Conservation (phyloP, 108 stramenopile species). For the Stephanodiscus minutulus region DNA sequence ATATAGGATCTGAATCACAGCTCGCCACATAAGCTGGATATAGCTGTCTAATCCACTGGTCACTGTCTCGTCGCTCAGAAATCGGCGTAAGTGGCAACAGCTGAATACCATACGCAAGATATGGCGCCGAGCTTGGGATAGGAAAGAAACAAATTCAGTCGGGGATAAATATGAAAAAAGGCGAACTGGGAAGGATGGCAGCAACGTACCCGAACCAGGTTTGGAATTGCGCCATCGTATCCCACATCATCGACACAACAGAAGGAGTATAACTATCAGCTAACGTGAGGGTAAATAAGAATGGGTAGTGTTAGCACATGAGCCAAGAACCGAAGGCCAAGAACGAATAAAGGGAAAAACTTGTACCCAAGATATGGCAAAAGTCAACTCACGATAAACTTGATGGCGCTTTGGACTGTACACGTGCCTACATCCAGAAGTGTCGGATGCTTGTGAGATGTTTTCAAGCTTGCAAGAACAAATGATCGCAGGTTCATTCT, state of each 20-base stretch:
- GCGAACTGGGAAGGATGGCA: constrained; percentile 2
- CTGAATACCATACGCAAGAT: constrained; percentile 82
- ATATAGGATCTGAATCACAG: constrained; percentile 59
- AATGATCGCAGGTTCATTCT: not conserved
- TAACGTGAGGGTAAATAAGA: constrained; percentile 12
- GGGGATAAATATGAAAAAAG: constrained; percentile 53
- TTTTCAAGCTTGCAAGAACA: not conserved
- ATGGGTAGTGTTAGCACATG: constrained; percentile 5
- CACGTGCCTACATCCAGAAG: constrained; percentile 11
- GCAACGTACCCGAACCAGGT: constrained; percentile 66
- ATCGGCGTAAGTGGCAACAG: constrained; percentile 86
- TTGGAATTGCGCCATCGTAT: constrained; percentile 63
- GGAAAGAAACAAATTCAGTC: constrained; percentile 64
- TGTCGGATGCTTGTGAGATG: not conserved
- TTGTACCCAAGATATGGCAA: not conserved
- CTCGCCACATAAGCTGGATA: constrained; percentile 76
- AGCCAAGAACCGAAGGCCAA: too few species aligned
- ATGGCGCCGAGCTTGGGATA: constrained; percentile 68
- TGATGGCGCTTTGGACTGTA: constrained; percentile 28
- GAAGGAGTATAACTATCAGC: constrained; percentile 53
- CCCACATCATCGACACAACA: constrained; percentile 69
- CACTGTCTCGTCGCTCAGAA: constrained; percentile 80
- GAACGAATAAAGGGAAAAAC: not conserved
- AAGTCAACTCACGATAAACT: constrained; percentile 49
- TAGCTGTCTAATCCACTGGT: constrained; percentile 80